phyloP scores from a whole-genome alignment of 768 basidiomycete species.

The Boletus vermiculosoides region DNA sequence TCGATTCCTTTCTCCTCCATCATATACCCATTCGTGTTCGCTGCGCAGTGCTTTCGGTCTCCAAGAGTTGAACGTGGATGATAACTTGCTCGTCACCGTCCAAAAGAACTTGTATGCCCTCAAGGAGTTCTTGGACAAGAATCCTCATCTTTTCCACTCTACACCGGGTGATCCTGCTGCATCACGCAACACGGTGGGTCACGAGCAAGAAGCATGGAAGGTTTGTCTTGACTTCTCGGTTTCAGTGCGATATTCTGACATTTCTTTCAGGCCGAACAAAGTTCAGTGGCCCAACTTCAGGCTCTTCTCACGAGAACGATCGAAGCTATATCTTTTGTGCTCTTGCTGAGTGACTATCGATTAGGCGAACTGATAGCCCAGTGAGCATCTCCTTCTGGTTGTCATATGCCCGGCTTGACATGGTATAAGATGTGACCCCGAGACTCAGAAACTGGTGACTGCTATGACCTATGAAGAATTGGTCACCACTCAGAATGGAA shows the following conservation, averaged over 20 bases:
- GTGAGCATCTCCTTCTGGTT: conserved; percentile 43
- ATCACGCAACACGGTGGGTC: conserved; percentile 51
- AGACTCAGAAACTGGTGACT: conserved; percentile 66
- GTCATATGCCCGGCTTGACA: conserved; percentile 6
- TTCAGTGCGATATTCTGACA: conserved; percentile 9
- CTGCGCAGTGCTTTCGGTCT: conserved; percentile 38
- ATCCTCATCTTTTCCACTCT: conserved; percentile 83
- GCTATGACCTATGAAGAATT: conserved; percentile 83
- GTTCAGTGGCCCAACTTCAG: conserved; percentile 74
- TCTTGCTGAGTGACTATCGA: conserved; percentile 89
- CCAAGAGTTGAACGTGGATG: conserved; percentile 63
- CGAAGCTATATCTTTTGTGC: conserved; percentile 91
- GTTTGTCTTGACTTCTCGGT: conserved; percentile 36
- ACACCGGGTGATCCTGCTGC: conserved; percentile 68
- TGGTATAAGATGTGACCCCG: conserved; percentile 61
- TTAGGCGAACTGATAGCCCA: conserved; percentile 80
- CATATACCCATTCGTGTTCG: background rate
- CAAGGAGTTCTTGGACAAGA: conserved; percentile 74
- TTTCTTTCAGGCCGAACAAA: conserved; percentile 66
- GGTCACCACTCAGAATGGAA: conserved; percentile 80
- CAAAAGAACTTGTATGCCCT: conserved; percentile 79
- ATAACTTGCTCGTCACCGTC: conserved; percentile 59
- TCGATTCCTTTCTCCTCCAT: background rate
- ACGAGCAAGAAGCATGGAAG: conserved; percentile 89
- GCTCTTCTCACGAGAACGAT: conserved; percentile 79